Conservation (phyloP, 768 basidiomycete genomes). For the Lentinus brumalis region DNA sequence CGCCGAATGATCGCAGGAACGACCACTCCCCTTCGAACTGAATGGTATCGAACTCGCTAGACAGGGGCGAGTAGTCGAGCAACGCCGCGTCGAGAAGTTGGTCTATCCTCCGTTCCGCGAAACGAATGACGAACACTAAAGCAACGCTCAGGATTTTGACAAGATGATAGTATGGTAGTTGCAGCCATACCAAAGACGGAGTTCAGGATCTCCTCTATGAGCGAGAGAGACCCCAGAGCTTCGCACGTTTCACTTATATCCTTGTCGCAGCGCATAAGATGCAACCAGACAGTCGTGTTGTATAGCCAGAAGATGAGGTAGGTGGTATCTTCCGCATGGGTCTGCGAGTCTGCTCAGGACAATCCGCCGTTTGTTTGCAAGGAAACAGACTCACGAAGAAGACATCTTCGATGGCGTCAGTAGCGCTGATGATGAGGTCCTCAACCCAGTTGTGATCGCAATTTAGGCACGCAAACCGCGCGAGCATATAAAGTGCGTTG, state of each 20-base stretch:
- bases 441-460: slow-evolving; percentile 93
- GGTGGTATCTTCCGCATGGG: slow-evolving; percentile 80
- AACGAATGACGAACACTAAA: slow-evolving; percentile 91
- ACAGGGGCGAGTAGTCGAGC: slow-evolving; percentile 79
- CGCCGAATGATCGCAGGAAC: slow-evolving; percentile 72
- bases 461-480: slow-evolving; percentile 90
- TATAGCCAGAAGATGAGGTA: slow-evolving; percentile 93
- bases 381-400: slow-evolving; percentile 72
- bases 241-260: slow-evolving; percentile 80
- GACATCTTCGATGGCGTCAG: slow-evolving; percentile 88
- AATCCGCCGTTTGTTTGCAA: slow-evolving; percentile 1
- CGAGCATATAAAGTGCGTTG: slow-evolving; percentile 86
- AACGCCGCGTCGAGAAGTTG: slow-evolving; percentile 79
- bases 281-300: slow-evolving; percentile 88
- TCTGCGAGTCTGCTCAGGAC: slow-evolving; percentile 45
- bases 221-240: slow-evolving; percentile 77
- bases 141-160: not conserved
- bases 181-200: slow-evolving; percentile 81
- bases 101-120: slow-evolving; percentile 88
- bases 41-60: slow-evolving; percentile 76
- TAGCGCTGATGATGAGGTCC: slow-evolving; percentile 87
- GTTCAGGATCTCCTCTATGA: slow-evolving; percentile 91
- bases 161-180: slow-evolving; percentile 2
- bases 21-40: slow-evolving; percentile 98
- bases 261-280: slow-evolving; percentile 86